Base-by-base conservation (phyloP, 495 filamentous ascomycete species). In the Penicillium odoratum region DNA sequence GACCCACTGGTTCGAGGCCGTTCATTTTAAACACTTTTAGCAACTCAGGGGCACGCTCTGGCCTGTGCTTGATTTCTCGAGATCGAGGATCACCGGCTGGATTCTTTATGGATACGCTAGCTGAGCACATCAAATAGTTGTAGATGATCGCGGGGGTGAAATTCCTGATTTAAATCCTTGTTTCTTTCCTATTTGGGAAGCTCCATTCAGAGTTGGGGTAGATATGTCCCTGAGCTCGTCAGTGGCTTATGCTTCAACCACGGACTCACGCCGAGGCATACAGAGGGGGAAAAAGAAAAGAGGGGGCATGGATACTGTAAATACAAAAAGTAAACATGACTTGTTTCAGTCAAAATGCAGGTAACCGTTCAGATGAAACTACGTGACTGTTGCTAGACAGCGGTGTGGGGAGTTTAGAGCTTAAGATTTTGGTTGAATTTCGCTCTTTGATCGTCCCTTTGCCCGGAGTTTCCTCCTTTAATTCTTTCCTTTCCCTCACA, bases 11-110 rank as follows among this genome's bases (percentile, higher is more conserved):
- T 63, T 64, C 59, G 56, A 62, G 62, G 43, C 53, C 52, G 43
- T 46, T 38, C 31, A 48, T 56, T 47, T 60, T 42, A 46, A 21
- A 30, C 40, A 40, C 25, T 51, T 56, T 34, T 51, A 18, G 18
- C 44, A 28, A 51, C 64, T 68, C 65, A 69, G 65, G 69, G 69
- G 64, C 62, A 59, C 49, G 29, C 47, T 52, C 59, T 57, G 59
- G 63, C 63, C 62, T 63, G 63, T 67, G 67, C 72, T 62, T 48
- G 31, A 9, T 11, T 21, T 28, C 15, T 33, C 9, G 33, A 36
- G 43, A 56, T 48, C 21, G 31, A 26, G 26, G 53, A 56, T 56
- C 51, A 21, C 5, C 31, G 5, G 4, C 16, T 48, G 16, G 31
- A n/a, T 31, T 30, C n/a, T 15, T 48, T 30, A 8, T 48, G n/a